Evolutionary conservation across 331 rosid genomes (phyloP), one percentile per base, ranked within the genome.

Genomic region (Rhamnella rubrinervis): DNA sequence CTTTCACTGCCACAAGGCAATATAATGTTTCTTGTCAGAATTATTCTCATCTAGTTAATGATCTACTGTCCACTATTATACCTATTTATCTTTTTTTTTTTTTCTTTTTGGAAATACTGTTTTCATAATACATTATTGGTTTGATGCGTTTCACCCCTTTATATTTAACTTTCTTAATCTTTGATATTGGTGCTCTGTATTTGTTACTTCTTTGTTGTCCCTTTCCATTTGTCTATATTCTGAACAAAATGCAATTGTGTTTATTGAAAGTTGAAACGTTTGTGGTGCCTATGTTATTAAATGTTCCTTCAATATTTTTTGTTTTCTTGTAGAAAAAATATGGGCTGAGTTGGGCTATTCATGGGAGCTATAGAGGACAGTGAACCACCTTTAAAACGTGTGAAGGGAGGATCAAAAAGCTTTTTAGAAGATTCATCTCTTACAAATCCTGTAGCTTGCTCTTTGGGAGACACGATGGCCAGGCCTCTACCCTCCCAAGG

Each of bases 281-380:
- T 25, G 40, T 23, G 55, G 25, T 55, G 52, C 61, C 20, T 68
- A 20, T 64, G 25, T 12, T 37, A 7, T 3, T 26, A 2, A 64
- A 23, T 41, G 13, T 21, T 46, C 31, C 25, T 46, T 4, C 8
- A 26, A 16, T 8, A 25, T 23, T 41, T 23, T 68, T 17, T 65
- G 23, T 41, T 56, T 15, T 11, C 59, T 44, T 70, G 56, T 59
- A 58, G 74, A 67, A 19, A 37, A 19, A 13, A 19, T 12, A 67
- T 67, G 71, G 71, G 40, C 9, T 65, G 69, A 67, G 37, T 53
- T 67, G 60, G 28, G 52, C 35, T 53, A 53, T 67, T 67, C 49
- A 67, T 67, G 71, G 71, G 71, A 67, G 61, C 50, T 67, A 55
- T 55, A 19, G 71, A 55, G 61, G 61, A 38, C 51, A 6, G 49